phyloP scores from a whole-genome alignment of 352 stramenopile genomes.

The Pythium coloratum region DNA sequence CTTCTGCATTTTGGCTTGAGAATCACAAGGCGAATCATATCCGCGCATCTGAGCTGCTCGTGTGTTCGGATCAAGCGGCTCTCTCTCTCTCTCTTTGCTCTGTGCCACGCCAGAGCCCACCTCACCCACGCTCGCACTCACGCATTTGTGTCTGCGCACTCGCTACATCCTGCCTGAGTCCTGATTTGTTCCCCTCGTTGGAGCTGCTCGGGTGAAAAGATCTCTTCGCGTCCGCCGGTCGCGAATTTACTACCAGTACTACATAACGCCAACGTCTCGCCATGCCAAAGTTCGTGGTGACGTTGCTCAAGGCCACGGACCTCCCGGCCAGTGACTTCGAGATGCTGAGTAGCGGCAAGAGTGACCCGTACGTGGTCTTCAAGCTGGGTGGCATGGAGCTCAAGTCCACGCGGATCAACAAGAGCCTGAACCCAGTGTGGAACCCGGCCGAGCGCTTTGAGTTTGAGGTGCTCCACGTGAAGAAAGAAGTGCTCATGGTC shows the following conservation, averaged over 20 bases:
- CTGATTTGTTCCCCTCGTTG: not conserved
- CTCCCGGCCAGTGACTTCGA: constrained; percentile 64
- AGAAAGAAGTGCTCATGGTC: constrained; percentile 48
- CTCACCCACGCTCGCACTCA: not conserved
- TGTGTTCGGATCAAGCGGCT: constrained; percentile 1
- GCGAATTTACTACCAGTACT: too few relatives aligned
- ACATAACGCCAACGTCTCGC: not conserved
- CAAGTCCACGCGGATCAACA: constrained; percentile 50
- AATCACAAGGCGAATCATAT: not conserved
- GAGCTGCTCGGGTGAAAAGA: not conserved
- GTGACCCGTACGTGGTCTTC: constrained; percentile 74
- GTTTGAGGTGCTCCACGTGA: constrained; percentile 52
- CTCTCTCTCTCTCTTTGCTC: not conserved
- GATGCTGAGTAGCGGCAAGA: constrained; percentile 48
- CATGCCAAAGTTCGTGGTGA: constrained; percentile 72
- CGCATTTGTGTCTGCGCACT: not conserved
- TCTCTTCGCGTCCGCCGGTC: not conserved
- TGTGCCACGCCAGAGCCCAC: not conserved
- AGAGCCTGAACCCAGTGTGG: constrained; percentile 65
- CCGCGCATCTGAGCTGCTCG: constrained; percentile 1
- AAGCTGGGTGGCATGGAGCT: constrained; percentile 50
- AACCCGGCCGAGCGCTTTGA: constrained; percentile 72
- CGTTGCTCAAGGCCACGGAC: constrained; percentile 61
- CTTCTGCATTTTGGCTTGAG: not conserved
- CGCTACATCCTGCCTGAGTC: not conserved